Conservation (phyloP, 768 basidiomycete genomes). For the Suillus bovinus region DNA sequence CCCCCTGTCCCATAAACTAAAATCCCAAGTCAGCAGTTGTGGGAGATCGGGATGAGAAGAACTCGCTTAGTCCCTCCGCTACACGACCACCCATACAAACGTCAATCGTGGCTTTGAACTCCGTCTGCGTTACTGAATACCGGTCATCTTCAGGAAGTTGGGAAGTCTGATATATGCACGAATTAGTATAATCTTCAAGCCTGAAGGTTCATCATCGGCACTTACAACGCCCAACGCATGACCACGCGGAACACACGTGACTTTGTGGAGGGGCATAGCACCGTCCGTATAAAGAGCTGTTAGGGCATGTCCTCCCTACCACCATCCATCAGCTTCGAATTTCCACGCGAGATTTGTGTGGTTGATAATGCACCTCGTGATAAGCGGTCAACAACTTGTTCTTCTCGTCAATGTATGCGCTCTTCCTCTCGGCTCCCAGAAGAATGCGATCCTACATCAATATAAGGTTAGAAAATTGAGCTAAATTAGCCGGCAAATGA, state of each 20-base stretch:
- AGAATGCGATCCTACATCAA: conserved; percentile 80
- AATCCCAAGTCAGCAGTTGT: conserved; percentile 15
- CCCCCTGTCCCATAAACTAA: conserved; percentile 86
- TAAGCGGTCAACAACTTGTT: conserved; percentile 91
- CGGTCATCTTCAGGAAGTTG: conserved; percentile 78
- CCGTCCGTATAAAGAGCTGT: conserved; percentile 93
- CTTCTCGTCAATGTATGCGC: conserved; percentile 84
- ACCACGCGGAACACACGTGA: conserved; percentile 95
- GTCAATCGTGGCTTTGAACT: conserved; percentile 83
- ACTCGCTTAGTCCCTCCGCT: conserved; percentile 86
- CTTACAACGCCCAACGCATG: conserved; percentile 86
- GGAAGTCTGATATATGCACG: conserved; percentile 50
- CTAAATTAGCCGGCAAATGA: background rate
- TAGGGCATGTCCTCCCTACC: conserved; percentile 88
- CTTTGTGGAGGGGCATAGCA: conserved; percentile 96
- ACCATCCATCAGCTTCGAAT: conserved; percentile 15
- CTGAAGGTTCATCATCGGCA: conserved; percentile 16
- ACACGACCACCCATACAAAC: conserved; percentile 94
- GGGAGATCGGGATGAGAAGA: conserved; percentile 7
- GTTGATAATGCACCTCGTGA: conserved; percentile 70
- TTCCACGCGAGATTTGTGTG: background rate
- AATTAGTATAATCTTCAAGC: conserved; percentile 15
- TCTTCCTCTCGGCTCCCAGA: conserved; percentile 95
- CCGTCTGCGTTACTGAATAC: conserved; percentile 65
- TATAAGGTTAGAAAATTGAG: background rate